Base-by-base conservation (phyloP, 2,329 filamentous ascomycete genomes). In the Coniochaeta ligniaria region DNA sequence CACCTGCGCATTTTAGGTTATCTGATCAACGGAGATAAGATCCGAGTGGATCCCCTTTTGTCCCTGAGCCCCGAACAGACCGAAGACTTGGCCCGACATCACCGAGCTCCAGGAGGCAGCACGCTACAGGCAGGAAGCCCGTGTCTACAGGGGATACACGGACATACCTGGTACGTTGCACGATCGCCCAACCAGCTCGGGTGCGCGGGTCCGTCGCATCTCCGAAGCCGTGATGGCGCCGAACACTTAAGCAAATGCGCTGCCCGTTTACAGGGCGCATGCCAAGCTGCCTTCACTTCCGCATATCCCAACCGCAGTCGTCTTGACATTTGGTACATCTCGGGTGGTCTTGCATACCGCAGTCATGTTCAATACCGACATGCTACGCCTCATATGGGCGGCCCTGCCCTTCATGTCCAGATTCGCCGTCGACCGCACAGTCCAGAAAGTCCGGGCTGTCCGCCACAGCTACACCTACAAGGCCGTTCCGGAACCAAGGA, bases 401-500 rank as follows among this genome's bases (percentile, higher is more conserved):
- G 31, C 54, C 54, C 17, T 56, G 5, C 54, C 54, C 54, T 24
- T 56, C 14, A 12, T 56, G 11, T 35, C 31, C 28, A 26, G 47
- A 12, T 22, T 56, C 31, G 54, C 54, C 31, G 3, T 36, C 33
- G n/a, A 17, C 28, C 54, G 31, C 54, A n/a, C 35, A 6, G 28
- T 56, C 17, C 54, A 56, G 54, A 56, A 56, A 38, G 12, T 55
- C 17, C 45, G n/a, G 17, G 58, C 58, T 3, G 17, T 54, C 47
- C n/a, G 22, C 17, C 58, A 59, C 58, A 38, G 50, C 20, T 47
- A 52, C 43, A 55, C 45, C 31, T 59, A 59, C 41, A 28, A 17
- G n/a, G 17, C 45, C 22, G 31, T 52, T 16, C 20, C 45, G n/a
- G 17, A 24, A 11, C 45, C 58, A 1, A 28, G 22, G 38, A 75